Conservation (phyloP, 2,329 filamentous ascomycete genomes). For the Ceratocystis papillata region DNA sequence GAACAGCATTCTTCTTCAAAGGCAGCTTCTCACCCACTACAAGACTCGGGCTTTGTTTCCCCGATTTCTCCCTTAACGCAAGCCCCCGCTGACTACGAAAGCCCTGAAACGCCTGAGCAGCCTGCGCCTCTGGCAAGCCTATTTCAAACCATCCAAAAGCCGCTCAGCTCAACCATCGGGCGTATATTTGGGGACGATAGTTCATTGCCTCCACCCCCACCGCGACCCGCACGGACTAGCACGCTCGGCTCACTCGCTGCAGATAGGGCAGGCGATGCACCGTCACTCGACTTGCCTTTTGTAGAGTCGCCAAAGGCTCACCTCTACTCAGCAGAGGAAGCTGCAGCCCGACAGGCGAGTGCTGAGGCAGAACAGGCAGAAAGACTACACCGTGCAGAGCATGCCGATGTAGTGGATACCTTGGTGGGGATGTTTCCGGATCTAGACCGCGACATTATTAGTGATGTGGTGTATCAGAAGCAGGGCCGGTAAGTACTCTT, state of each 20-base stretch:
- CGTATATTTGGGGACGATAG: slow-evolving; percentile 76
- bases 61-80: slow-evolving; percentile 10
- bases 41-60: background rate
- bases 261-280: slow-evolving; percentile 10
- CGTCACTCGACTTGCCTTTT: slow-evolving; percentile 13
- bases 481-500: slow-evolving; percentile 64
- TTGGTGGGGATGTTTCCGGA: slow-evolving; percentile 94
- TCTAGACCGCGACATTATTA: slow-evolving; percentile 85
- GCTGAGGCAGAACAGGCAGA: slow-evolving; percentile 82
- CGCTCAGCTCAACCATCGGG: slow-evolving; percentile 72
- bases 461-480: slow-evolving; percentile 92
- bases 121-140: slow-evolving; percentile 34
- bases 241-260: slow-evolving; percentile 31
- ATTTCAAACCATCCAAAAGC: slow-evolving; percentile 80
- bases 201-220: slow-evolving; percentile 28
- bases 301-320: slow-evolving; percentile 9
- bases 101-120: slow-evolving; percentile 17
- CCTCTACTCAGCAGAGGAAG: slow-evolving; percentile 59
- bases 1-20: background rate
- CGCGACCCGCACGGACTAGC: slow-evolving; percentile 12
- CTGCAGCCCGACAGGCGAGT: slow-evolving; percentile 79
- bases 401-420: slow-evolving; percentile 85
- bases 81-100: slow-evolving; percentile 5
- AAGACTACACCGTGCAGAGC: slow-evolving; percentile 70
- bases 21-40: background rate